Base-by-base conservation (phyloP, 2,329 filamentous ascomycete species). In the Talaromyces sp. region DNA sequence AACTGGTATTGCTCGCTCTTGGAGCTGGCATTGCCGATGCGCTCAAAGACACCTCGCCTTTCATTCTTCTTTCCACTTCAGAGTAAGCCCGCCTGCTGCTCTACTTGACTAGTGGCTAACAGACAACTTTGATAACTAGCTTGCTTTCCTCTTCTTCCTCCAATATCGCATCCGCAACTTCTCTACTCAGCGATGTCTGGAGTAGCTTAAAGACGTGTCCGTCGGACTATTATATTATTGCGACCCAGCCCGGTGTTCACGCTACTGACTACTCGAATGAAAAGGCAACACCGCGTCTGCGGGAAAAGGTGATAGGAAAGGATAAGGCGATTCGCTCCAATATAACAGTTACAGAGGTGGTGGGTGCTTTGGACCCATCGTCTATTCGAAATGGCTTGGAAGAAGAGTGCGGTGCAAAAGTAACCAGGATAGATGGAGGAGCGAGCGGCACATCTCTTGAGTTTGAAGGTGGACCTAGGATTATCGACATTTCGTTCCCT, bases 31-130 rank as follows among this genome's bases (percentile, higher is more conserved):
- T 80, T 22, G 85, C 81, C 45, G 78, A 84, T 61, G 92, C 90
- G 25, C 94, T 96, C 73, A 85, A 84, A 62, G 88, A 96, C 74
- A 91, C 92, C 2, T 92, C 90, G 56, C 93, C 94, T 17, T 94
- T 96, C 74, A 83, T 96, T 70, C 78, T 97, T 64, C 87, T 95
- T 73, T 97, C 93, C 33, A 93, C 88, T 46, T 83, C 88, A 62
- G 79, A 86, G 92, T 96, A 86, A 68, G 87, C 64, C 5, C 31
- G 28, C 2, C n/a, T 63, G 3, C 28, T 19, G 45, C n/a, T 31
- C 33, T 28, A 13, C 10, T 35, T 31, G 28, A 37, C 13, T 31
- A 22, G 28, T 69, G 71, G 71, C 61, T 60, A 56, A 64, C 61
- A 51, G 59, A 58, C 56, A 28, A 28, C 25, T n/a, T n/a, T 60